Percentiles rank a stretch among this genome's conserved stretches.
Evolutionary conservation across 2,329 filamentous ascomycete genomes (phyloP).

Genomic region (Diaporthe ampelina): DNA sequence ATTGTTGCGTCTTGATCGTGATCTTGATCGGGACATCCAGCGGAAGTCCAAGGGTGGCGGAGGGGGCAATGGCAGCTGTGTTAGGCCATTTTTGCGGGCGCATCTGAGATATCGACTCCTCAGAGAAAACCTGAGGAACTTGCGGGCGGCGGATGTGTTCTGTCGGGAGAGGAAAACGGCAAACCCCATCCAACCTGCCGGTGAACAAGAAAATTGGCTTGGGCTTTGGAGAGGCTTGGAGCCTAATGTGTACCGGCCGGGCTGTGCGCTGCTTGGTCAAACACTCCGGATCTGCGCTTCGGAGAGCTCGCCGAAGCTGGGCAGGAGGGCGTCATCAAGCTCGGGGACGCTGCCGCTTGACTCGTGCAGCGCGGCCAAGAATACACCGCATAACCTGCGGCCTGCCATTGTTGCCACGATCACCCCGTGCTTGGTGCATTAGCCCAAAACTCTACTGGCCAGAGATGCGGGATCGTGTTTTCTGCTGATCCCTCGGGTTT

Average conservation of each 20-base stretch:
- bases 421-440: constrained; percentile 27
- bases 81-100: constrained; percentile 25
- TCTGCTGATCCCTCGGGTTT: constrained; percentile 9
- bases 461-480: constrained; percentile 4
- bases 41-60: not conserved
- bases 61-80: not conserved
- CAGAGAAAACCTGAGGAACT: not conserved
- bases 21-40: constrained; percentile 9
- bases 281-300: constrained; percentile 16
- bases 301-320: constrained; percentile 30
- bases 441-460: constrained; percentile 10
- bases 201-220: not conserved
- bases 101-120: not conserved
- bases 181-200: not conserved
- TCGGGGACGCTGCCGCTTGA: constrained; percentile 9
- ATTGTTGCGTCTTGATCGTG: constrained; percentile 24
- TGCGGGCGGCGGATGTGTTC: not conserved
- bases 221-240: constrained; percentile 14
- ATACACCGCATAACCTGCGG: constrained; percentile 23
- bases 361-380: constrained; percentile 16
- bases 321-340: constrained; percentile 24
- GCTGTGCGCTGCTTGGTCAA: constrained; percentile 2
- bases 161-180: not conserved
- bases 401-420: constrained; percentile 16
- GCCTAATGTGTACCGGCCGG: constrained; percentile 14